Conservation (phyloP, 805 yeast genomes). For the Wickerhamomyces ciferrii region DNA sequence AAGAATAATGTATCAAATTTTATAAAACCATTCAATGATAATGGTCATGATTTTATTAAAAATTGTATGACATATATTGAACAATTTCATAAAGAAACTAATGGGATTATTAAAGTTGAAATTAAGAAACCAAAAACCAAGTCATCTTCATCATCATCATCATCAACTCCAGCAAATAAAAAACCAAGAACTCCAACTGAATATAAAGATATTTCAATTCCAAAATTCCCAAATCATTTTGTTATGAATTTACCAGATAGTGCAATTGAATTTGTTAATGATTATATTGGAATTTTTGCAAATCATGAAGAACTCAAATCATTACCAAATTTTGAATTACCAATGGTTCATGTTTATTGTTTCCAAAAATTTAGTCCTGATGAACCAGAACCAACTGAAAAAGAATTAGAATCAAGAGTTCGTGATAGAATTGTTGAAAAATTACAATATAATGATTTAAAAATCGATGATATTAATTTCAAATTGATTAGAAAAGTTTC, state of each 20-base stretch:
- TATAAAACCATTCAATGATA: slow-evolving; percentile 63
- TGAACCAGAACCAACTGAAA: slow-evolving; percentile 65
- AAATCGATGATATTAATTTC: slow-evolving; percentile 47
- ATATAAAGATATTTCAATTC: slow-evolving; percentile 31
- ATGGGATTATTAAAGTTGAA: slow-evolving; percentile 32
- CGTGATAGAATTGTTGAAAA: slow-evolving; percentile 45
- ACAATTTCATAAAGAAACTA: slow-evolving; percentile 36
- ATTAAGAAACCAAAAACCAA: slow-evolving; percentile 25
- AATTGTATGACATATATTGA: slow-evolving; percentile 48
- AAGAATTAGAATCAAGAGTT: slow-evolving; percentile 64
- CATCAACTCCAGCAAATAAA: too few relatives aligned
- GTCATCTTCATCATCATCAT: too few relatives aligned
- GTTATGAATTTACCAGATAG: slow-evolving; percentile 97
- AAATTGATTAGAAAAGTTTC: slow-evolving; percentile 93
- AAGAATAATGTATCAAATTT: slow-evolving; percentile 56
- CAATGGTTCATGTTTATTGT: slow-evolving; percentile 83
- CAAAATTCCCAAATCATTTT: slow-evolving; percentile 59
- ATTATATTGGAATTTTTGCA: slow-evolving; percentile 68
- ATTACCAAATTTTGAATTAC: slow-evolving; percentile 51
- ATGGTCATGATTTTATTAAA: slow-evolving; percentile 78
- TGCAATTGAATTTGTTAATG: slow-evolving; percentile 77
- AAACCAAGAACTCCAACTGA: too few relatives aligned
- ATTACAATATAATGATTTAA: slow-evolving; percentile 36
- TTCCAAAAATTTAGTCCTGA: slow-evolving; percentile 82
- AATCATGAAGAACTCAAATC: slow-evolving; percentile 30